These are phyloP conservation scores for Plasmodium vinckei DNA, from an alignment of 169 alveolate species.

Conservation along the genomic window DNA sequence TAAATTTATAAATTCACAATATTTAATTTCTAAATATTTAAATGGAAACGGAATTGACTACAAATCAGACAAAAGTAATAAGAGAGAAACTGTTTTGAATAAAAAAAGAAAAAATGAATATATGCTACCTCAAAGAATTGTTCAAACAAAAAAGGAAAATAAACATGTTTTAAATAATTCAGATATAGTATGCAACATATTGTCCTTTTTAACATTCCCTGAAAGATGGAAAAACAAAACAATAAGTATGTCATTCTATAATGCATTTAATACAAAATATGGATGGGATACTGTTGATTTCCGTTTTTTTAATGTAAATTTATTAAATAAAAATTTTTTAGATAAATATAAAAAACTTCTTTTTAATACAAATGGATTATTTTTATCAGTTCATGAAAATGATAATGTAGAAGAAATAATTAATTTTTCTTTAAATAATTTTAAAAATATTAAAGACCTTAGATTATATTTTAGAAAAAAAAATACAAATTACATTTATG, in stretches of 20 bases:
- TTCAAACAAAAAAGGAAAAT: no score
- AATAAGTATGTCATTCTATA: constrained; percentile 46
- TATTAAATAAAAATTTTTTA: constrained; percentile 20
- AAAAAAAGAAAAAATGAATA: constrained; percentile 1
- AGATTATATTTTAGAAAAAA: constrained; percentile 52
- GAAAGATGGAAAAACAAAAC: constrained; percentile 53
- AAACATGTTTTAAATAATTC: constrained; percentile 22
- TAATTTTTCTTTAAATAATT: constrained; percentile 12
- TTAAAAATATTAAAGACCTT: constrained; percentile 23
- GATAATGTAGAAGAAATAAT: constrained; percentile 22
- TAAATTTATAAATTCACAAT: no score
- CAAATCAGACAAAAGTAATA: no score
- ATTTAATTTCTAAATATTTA: no score
- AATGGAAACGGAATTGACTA: no score
- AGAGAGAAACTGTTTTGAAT: not conserved
- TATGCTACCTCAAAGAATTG: not conserved
- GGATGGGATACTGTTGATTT: constrained; percentile 56
- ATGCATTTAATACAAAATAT: constrained; percentile 65
- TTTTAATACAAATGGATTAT: constrained; percentile 33
- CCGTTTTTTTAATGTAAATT: constrained; percentile 45
- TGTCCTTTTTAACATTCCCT: constrained; percentile 42
- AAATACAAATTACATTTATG: constrained; percentile 43
- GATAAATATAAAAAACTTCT: constrained; percentile 26
- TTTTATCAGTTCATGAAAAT: constrained; percentile 40
- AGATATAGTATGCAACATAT: constrained; percentile 45